phyloP scores from a whole-genome alignment of 768 basidiomycete species.

The Rubroboletus satanas region DNA sequence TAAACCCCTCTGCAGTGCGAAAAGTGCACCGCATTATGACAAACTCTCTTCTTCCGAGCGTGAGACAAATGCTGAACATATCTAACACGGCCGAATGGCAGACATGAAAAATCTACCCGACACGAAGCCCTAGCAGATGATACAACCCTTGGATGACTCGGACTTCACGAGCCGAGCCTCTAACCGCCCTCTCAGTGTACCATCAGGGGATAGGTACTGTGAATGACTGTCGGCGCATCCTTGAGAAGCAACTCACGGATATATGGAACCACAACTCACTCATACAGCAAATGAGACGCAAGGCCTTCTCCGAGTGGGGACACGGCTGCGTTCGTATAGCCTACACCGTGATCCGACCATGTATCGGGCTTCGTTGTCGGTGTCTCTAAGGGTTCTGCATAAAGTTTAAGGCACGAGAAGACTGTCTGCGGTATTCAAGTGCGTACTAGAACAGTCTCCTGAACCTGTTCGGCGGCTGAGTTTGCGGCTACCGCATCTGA shows the following conservation, averaged over 20 bases:
- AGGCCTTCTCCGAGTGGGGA: neutral
- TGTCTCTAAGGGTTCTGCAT: neutral
- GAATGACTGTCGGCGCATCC: slow-evolving; percentile 4
- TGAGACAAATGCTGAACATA: neutral
- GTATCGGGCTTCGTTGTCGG: slow-evolving; percentile 8
- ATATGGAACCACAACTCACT: neutral
- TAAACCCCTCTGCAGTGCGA: slow-evolving; percentile 34
- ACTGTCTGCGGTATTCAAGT: neutral
- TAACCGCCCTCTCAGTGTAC: slow-evolving; percentile 17
- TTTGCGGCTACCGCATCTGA: slow-evolving; percentile 11
- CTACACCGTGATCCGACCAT: slow-evolving; percentile 16
- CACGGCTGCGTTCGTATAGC: slow-evolving; percentile 11
- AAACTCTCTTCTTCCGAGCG: neutral
- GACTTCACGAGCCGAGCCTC: slow-evolving; percentile 11
- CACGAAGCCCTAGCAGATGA: slow-evolving; percentile 7
- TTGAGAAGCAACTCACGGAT: neutral
- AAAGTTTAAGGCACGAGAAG: neutral
- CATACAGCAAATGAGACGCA: neutral
- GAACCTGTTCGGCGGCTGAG: slow-evolving; percentile 4
- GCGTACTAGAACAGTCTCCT: slow-evolving; percentile 4
- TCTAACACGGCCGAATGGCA: neutral
- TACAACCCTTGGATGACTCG: slow-evolving; percentile 10
- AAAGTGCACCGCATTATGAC: slow-evolving; percentile 38
- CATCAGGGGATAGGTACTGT: slow-evolving; percentile 14
- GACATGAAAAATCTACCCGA: neutral